These are phyloP conservation scores for Collybia mongolica DNA, from an alignment of 768 basidiomycete species.

Conservation along the genomic window DNA sequence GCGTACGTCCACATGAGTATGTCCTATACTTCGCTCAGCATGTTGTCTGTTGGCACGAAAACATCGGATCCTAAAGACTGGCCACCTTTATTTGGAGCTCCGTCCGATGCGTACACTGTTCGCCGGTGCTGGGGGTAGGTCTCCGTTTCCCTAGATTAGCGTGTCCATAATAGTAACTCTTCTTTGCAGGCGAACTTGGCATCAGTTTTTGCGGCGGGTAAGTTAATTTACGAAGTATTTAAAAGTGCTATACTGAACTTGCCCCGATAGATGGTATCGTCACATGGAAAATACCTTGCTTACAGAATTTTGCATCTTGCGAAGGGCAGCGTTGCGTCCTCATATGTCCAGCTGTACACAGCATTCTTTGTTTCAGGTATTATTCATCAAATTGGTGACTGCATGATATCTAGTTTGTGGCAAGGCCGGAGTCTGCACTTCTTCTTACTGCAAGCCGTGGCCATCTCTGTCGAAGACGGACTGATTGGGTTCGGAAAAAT, in stretches of 20 bases:
- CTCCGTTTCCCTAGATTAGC: neutral
- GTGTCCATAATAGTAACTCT: neutral
- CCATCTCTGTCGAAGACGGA: slow-evolving; percentile 28
- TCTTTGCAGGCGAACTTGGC: slow-evolving; percentile 6
- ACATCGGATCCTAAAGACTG: slow-evolving; percentile 20
- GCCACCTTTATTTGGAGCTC: slow-evolving; percentile 24
- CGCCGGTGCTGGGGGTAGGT: slow-evolving; percentile 33
- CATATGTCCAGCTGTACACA: slow-evolving; percentile 27
- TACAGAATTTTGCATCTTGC: slow-evolving; percentile 14
- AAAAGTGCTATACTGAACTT: neutral
- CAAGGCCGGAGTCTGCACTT: slow-evolving; percentile 12
- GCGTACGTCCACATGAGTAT: neutral
- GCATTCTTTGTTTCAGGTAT: slow-evolving; percentile 31
- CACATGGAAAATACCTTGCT: slow-evolving; percentile 19
- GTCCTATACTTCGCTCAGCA: neutral
- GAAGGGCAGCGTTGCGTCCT: slow-evolving; percentile 18
- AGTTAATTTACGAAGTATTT: neutral
- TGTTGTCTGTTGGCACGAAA: neutral
- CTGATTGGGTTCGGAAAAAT: slow-evolving; percentile 19
- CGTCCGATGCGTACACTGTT: slow-evolving; percentile 25
- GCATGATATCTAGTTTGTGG: no score
- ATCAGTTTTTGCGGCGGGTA: slow-evolving; percentile 28
- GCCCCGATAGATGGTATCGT: slow-evolving; percentile 18
- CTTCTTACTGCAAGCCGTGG: slow-evolving; percentile 26
- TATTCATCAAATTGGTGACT: slow-evolving; percentile 18